A percentile compares a stretch with the other conserved stretches of the same genome.
These are phyloP conservation scores for Ormosia emarginata DNA, from an alignment of 306 rosid species.

Conservation along the genomic window DNA sequence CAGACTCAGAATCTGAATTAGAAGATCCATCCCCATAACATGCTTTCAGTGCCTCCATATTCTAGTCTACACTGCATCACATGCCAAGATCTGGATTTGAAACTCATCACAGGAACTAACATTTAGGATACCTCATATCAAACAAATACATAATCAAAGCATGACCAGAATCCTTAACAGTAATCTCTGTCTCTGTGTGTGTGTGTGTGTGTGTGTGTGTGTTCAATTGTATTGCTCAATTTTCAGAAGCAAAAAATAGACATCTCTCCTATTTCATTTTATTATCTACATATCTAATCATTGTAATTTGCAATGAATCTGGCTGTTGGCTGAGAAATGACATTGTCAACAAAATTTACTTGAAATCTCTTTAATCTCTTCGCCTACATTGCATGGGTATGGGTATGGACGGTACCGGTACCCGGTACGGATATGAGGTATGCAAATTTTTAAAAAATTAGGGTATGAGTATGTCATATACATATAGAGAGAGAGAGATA, in stretches of 20 bases:
- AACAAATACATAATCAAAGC: slow-evolving; percentile 13
- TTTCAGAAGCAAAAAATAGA: not conserved
- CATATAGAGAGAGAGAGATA: no score
- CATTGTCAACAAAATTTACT: not conserved
- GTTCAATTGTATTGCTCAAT: not conserved
- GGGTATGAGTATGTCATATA: no score
- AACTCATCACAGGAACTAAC: not conserved
- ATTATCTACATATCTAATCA: not conserved
- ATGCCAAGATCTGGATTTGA: slow-evolving; percentile 5
- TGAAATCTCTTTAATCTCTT: not conserved
- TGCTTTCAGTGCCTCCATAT: slow-evolving; percentile 72
- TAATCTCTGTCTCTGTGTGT: not conserved
- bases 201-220: not conserved
- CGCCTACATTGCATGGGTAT: not conserved
- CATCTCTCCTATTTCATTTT: not conserved
- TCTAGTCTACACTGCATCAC: not conserved
- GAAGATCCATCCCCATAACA: slow-evolving; percentile 71
- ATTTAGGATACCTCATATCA: not conserved
- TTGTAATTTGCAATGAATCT: not conserved
- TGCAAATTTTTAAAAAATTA: no score
- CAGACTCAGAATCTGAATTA: slow-evolving; percentile 54
- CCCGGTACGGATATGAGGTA: no score
- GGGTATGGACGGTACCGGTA: no score
- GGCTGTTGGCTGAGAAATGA: not conserved
- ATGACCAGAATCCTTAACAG: not conserved